These are phyloP conservation scores for Aaosphaeria pasadenensis DNA, from an alignment of 2,329 filamentous ascomycete species.

Conservation along the genomic window DNA sequence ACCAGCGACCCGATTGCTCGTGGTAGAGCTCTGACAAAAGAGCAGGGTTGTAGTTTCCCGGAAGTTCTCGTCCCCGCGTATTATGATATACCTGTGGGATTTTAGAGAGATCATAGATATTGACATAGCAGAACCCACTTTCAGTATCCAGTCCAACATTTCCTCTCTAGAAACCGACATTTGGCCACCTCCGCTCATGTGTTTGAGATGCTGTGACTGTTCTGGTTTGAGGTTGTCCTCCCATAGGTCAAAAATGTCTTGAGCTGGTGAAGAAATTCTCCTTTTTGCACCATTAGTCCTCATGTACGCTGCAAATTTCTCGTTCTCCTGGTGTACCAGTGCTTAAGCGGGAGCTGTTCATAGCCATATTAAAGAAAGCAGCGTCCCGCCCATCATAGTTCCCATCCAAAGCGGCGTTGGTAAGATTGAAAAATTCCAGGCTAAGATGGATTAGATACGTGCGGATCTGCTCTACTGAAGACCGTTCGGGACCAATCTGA, in stretches of 20 bases:
- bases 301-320: slow-evolving; percentile 20
- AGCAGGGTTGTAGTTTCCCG: slow-evolving; percentile 59
- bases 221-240: no score
- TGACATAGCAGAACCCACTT: slow-evolving; percentile 39
- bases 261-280: no score
- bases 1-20: slow-evolving; percentile 57
- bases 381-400: slow-evolving; percentile 41
- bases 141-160: slow-evolving; percentile 25
- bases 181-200: no score
- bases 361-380: slow-evolving; percentile 44
- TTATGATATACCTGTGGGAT: slow-evolving; percentile 23
- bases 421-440: slow-evolving; percentile 27
- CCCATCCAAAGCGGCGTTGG: slow-evolving; percentile 48
- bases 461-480: slow-evolving; percentile 45
- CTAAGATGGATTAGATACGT: slow-evolving; percentile 46
- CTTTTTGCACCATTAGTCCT: slow-evolving; percentile 20
- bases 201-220: no score
- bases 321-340: slow-evolving; percentile 29
- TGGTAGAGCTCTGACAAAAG: slow-evolving; percentile 58
- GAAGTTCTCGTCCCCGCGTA: slow-evolving; percentile 54
- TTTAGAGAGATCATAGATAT: no score
- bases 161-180: background rate
- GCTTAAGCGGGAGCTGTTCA: background rate
- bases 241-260: no score
- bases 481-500: slow-evolving; percentile 47